Evolutionary conservation across 495 filamentous ascomycete genomes (phyloP).

Genomic region (Penicillium diatomitis): DNA sequence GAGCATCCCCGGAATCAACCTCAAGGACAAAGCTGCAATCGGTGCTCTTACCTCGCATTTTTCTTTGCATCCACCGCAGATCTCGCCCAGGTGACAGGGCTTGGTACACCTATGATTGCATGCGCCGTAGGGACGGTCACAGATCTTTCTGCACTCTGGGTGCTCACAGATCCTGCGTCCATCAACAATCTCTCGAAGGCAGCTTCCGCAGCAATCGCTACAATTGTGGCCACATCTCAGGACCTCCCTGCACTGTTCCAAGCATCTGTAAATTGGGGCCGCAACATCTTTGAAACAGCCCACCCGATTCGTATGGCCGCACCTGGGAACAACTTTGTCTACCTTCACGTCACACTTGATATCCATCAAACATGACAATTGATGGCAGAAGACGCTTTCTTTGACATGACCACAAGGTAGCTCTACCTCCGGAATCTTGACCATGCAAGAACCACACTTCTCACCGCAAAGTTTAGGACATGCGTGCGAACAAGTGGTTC

Average conservation of each 20-base stretch:
- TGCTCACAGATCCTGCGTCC: background rate
- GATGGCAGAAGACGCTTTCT: background rate
- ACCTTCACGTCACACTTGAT: background rate
- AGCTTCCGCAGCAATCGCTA: background rate
- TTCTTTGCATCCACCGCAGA: constrained; percentile 44
- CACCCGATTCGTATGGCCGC: background rate
- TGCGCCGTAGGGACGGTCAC: constrained; percentile 4
- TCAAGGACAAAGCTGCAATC: constrained; percentile 15
- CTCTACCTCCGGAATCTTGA: constrained; percentile 1
- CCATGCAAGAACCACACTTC: constrained; percentile 2
- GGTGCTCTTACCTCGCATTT: constrained; percentile 39
- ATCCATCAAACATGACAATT: background rate
- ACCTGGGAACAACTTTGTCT: constrained; percentile 1
- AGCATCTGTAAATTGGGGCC: background rate
- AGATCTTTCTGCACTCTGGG: constrained; percentile 1
- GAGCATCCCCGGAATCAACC: background rate
- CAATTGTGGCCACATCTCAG: constrained; percentile 2
- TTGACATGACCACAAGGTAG: constrained; percentile 6
- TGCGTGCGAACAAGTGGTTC: constrained; percentile 1
- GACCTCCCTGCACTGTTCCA: background rate
- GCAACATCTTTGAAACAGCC: constrained; percentile 1
- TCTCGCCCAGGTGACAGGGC: background rate
- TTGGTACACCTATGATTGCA: constrained; percentile 4
- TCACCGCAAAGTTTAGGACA: constrained; percentile 7
- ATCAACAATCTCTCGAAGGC: background rate